These are phyloP conservation scores for Panus rudis DNA, from an alignment of 768 basidiomycete species.

Conservation along the genomic window DNA sequence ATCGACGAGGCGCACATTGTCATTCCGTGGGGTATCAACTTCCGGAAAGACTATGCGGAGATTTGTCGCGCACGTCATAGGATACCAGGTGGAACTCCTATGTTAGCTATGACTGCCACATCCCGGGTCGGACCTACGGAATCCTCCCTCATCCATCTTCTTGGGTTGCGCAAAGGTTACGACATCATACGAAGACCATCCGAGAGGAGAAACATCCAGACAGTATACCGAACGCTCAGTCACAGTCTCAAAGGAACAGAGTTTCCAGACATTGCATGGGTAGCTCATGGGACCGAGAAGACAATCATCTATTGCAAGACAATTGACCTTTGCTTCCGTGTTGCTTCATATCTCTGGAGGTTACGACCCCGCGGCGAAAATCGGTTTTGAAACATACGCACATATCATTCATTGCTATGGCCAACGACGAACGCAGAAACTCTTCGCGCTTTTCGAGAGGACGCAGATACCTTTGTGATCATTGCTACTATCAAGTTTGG, in stretches of 20 bases:
- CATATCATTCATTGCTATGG: slow-evolving; percentile 1
- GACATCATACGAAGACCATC: not conserved
- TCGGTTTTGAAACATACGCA: not conserved
- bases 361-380: not conserved
- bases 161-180: not conserved
- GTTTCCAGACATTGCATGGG: not conserved
- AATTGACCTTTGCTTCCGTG: slow-evolving; percentile 1
- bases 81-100: not conserved
- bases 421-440: not conserved
- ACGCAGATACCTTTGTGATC: slow-evolving; percentile 1
- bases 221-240: not conserved
- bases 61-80: not conserved
- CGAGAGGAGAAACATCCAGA: slow-evolving; percentile 1
- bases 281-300: not conserved
- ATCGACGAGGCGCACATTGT: slow-evolving; percentile 10
- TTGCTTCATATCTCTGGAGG: slow-evolving; percentile 4
- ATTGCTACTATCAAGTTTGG: slow-evolving; percentile 8
- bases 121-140: too few relatives aligned
- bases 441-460: not conserved
- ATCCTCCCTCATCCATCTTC: not conserved
- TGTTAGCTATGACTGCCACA: slow-evolving; percentile 1
- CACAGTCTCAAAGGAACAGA: not conserved
- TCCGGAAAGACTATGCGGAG: slow-evolving; percentile 1
- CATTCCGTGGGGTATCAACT: not conserved
- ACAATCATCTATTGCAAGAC: slow-evolving; percentile 1